Conservation (phyloP, 345 rosid species). For the Erodium maritimum region DNA sequence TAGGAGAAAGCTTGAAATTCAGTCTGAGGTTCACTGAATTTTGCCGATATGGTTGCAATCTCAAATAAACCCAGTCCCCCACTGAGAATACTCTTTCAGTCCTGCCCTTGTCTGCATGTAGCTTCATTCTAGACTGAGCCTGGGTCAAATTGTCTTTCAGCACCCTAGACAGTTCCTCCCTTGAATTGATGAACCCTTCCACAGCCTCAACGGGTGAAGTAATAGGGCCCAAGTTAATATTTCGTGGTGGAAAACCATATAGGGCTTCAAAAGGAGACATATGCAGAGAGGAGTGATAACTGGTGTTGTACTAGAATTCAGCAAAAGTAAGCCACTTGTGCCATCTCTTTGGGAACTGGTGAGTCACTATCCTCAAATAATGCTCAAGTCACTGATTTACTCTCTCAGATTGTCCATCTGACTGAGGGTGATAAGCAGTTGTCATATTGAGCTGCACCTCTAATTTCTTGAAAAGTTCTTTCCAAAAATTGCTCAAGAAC, state of each 20-base stretch:
- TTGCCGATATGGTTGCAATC: no score
- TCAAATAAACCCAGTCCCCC: no score
- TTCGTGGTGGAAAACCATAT: background rate
- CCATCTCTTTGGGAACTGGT: background rate
- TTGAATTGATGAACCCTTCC: no score
- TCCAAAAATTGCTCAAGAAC: background rate
- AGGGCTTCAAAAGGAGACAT: background rate
- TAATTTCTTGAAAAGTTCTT: background rate
- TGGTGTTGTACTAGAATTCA: background rate
- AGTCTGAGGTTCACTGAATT: no score
- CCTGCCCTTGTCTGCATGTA: no score
- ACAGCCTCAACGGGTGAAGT: no score
- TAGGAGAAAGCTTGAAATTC: no score
- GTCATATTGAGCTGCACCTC: background rate
- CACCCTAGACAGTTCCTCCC: no score
- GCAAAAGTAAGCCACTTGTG: background rate
- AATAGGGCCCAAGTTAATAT: no score
- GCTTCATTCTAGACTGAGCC: no score
- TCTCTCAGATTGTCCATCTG: background rate
- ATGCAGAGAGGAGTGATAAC: background rate
- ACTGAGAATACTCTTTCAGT: no score
- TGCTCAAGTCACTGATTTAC: background rate
- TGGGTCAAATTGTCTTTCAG: no score
- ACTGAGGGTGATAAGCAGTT: background rate
- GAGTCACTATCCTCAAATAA: background rate